phyloP scores from a whole-genome alignment of 352 stramenopile genomes.

The Peronospora tabacina region DNA sequence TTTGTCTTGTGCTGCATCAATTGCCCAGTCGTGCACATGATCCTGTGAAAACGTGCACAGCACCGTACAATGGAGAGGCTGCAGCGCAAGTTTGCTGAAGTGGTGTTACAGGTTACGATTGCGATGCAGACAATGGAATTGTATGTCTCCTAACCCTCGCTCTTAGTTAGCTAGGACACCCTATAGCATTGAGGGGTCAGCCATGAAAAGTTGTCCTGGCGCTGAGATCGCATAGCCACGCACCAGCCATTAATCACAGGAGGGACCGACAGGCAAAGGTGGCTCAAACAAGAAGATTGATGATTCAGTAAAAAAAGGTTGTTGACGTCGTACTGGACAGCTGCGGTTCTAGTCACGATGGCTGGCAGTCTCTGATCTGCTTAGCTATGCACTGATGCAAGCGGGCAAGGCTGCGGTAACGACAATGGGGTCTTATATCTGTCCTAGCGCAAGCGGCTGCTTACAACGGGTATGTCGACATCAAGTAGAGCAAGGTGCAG shows the following conservation, averaged over 20 bases:
- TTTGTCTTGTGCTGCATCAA: no score
- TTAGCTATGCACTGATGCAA: constrained; percentile 80
- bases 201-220: no score
- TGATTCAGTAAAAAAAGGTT: constrained; percentile 51
- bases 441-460: constrained; percentile 64
- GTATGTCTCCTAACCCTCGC: no score
- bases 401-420: constrained; percentile 69
- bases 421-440: constrained; percentile 72
- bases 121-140: no score
- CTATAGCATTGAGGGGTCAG: no score
- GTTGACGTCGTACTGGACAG: constrained; percentile 55
- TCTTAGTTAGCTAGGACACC: no score
- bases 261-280: constrained; percentile 24
- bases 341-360: constrained; percentile 64
- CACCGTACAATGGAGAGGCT: no score
- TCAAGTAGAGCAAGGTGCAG: constrained; percentile 87
- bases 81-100: no score
- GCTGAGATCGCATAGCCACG: no score
- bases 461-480: constrained; percentile 85
- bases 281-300: constrained; percentile 35
- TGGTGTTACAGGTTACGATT: no score
- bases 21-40: no score
- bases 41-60: no score
- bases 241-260: constrained; percentile 18
- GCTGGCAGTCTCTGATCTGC: constrained; percentile 67